Evolutionary conservation across 78 protist species (phyloP).

Genomic region (Goniomonas avonlea): DNA sequence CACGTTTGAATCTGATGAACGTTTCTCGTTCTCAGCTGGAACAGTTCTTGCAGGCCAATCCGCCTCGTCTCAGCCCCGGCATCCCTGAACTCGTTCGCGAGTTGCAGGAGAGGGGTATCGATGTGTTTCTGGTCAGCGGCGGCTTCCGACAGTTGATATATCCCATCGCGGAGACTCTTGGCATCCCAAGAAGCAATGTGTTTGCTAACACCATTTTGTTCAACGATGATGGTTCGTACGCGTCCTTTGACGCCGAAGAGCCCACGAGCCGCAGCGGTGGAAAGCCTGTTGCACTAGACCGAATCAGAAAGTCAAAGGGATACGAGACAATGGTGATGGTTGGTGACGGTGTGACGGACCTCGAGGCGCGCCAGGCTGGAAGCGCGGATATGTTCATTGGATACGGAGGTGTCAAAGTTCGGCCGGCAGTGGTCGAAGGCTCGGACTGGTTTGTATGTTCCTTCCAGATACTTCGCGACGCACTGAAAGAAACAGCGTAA

Average conservation of each 20-base stretch:
- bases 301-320: background rate
- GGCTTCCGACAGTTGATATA: slow-evolving; percentile 39
- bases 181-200: slow-evolving; percentile 12
- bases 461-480: too few species aligned
- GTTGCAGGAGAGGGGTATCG: background rate
- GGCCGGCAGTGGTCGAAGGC: slow-evolving; percentile 17
- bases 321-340: slow-evolving; percentile 18
- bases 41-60: background rate
- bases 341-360: slow-evolving; percentile 57
- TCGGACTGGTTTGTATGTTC: slow-evolving; percentile 31
- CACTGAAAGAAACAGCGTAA: too few species aligned
- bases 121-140: slow-evolving; percentile 35
- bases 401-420: slow-evolving; percentile 32
- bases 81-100: background rate
- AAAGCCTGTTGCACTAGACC: background rate
- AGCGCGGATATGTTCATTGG: slow-evolving; percentile 39
- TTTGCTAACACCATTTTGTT: slow-evolving; percentile 38
- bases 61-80: background rate
- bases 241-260: slow-evolving; percentile 27
- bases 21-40: slow-evolving; percentile 11
- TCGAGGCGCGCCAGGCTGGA: slow-evolving; percentile 37
- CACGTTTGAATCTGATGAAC: slow-evolving; percentile 43
- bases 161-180: slow-evolving; percentile 40
- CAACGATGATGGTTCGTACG: slow-evolving; percentile 27
- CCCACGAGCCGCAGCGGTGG: slow-evolving; percentile 35